Base-by-base conservation (phyloP, 1,284 basidiomycete species). In the Ustilago nuda region DNA sequence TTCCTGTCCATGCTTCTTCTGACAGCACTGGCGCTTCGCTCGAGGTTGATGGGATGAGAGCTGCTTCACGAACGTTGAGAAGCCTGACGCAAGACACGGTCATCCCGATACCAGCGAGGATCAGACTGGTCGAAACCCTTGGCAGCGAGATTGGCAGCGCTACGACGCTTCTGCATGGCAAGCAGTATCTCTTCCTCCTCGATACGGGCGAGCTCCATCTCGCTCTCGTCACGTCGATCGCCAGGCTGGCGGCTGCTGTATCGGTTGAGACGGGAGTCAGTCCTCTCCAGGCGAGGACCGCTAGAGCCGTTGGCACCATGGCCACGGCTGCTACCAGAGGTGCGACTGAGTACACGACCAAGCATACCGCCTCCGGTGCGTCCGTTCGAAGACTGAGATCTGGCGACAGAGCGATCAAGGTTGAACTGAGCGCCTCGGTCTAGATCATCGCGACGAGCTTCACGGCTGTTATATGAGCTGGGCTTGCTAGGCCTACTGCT, bases 151-250 rank as follows among this genome's bases (percentile, higher is more conserved):
- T 68, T 61, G 73, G 65, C 70, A n/a, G 70, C 70, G 36, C 62
- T 65, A 61, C 60, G 60, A 51, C 68, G 73, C 55, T 61, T 71
- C 52, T 67, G 60, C 61, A 60, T 67, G n/a, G 68, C 73, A 35
- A 68, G 61, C 11, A 76, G 58, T 69, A 69, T 68, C 54, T 76
- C 74, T 46, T 76, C 74, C 51, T 76, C 73, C 37, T 76, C 73
- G 65, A 76, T 76, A 15, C 65, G 61, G 2, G 64, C 64, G 2
- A 76, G 69, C 17, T 76, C 69, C 39, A 61, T 61, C 37, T 72
- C 73, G 30, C 52, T 58, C 23, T 72, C 69, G 43, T 72, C 68
- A 17, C 68, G 57, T 46, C 74, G 66, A 19, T 61, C 58, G 27
- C 59, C 13, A 13, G 66, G 59, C n/a, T 37, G 45, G 17, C 58